Evolutionary conservation across 495 filamentous ascomycete genomes (phyloP).

Genomic region (Penicillium chermesinum): DNA sequence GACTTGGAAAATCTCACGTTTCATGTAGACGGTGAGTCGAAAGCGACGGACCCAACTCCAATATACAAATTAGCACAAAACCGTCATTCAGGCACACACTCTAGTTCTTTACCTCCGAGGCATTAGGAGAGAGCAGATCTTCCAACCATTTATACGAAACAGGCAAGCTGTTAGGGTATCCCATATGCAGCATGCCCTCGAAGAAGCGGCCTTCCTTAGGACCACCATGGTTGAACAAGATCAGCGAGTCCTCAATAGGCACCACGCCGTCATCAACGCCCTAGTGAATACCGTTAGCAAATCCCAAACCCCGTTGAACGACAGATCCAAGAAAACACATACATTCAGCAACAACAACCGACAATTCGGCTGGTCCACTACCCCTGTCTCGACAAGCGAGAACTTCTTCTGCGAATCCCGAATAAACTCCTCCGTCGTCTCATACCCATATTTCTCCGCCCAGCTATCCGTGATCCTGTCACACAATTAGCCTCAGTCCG

Average conservation of each 20-base stretch:
- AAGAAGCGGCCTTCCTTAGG: conserved; percentile 72
- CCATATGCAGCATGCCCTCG: conserved; percentile 57
- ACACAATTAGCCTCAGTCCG: conserved; percentile 2
- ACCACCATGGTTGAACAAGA: conserved; percentile 62
- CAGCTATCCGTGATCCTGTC: conserved; percentile 56
- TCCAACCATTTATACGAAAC: conserved; percentile 37
- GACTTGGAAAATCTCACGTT: background rate
- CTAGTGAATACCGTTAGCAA: conserved; percentile 28
- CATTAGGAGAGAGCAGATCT: conserved; percentile 25
- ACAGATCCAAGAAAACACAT: conserved; percentile 12
- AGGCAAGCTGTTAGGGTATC: conserved; percentile 48
- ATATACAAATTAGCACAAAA: background rate
- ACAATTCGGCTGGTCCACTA: conserved; percentile 57
- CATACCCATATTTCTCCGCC: conserved; percentile 67
- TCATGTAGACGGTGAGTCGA: background rate
- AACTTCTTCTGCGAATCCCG: conserved; percentile 61
- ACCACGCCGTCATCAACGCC: conserved; percentile 67
- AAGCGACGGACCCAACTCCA: background rate
- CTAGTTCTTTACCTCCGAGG: conserved; percentile 22
- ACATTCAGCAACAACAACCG: conserved; percentile 66
- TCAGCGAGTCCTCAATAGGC: conserved; percentile 71
- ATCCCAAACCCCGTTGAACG: background rate
- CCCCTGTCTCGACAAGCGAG: conserved; percentile 65
- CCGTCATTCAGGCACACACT: background rate
- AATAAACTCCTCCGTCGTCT: conserved; percentile 54